phyloP scores from a whole-genome alignment of 2,329 filamentous ascomycete genomes.

The Botrytis sinoallii region DNA sequence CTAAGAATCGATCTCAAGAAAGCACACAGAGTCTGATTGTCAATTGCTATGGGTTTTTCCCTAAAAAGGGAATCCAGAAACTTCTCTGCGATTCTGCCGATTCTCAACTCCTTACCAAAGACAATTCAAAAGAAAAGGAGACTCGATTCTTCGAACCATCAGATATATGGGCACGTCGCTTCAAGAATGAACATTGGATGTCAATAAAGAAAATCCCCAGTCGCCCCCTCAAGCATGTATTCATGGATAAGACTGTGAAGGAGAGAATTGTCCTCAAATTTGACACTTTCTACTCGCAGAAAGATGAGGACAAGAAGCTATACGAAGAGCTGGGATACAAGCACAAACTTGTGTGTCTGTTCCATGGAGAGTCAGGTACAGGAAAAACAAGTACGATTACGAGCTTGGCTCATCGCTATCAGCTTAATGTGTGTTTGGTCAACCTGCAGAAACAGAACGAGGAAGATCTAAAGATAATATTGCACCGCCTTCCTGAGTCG shows the following conservation, averaged over 20 bases:
- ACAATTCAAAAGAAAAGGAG: neutral
- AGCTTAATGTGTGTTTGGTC: neutral
- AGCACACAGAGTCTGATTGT: neutral
- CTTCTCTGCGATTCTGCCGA: neutral
- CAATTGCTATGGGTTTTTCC: neutral
- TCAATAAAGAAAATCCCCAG: neutral
- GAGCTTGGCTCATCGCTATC: neutral
- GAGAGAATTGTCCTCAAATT: neutral
- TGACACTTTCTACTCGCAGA: neutral
- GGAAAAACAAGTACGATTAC: neutral
- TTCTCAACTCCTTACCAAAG: neutral
- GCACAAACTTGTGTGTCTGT: neutral
- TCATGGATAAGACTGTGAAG: neutral
- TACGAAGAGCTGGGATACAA: neutral
- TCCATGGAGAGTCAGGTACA: neutral
- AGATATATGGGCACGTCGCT: neutral
- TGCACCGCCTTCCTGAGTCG: neutral
- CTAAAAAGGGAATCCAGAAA: neutral
- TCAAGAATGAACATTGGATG: neutral
- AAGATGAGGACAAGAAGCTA: neutral
- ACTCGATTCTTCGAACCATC: neutral
- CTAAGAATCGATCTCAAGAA: neutral
- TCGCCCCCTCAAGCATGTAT: neutral
- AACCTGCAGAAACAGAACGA: neutral
- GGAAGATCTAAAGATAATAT: neutral